Percentiles rank a stretch among this genome's conserved stretches.
These are phyloP conservation scores for Fusarium haematococcum DNA, from an alignment of 2,329 filamentous ascomycete genomes.

Conservation along the genomic window DNA sequence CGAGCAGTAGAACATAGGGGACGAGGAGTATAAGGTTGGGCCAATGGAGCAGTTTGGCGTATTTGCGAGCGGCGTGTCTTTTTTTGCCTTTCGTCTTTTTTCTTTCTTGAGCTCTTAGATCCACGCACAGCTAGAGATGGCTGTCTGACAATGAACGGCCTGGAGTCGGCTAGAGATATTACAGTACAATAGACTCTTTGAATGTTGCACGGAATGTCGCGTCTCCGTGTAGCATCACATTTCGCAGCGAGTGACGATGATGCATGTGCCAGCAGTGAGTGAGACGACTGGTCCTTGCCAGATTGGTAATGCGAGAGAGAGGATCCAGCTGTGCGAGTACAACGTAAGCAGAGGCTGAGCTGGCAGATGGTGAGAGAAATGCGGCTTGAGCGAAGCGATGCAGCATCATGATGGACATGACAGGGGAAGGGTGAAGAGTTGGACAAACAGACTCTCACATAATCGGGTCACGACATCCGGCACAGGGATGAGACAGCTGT, in stretches of 20 bases:
- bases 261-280: not conserved
- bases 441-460: constrained; percentile 18
- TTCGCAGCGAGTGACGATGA: not conserved
- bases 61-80: constrained; percentile 10
- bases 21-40: constrained; percentile 3
- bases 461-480: constrained; percentile 4
- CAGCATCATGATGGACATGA: not conserved
- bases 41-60: constrained; percentile 7
- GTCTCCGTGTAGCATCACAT: not conserved
- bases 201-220: not conserved
- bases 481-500: not conserved
- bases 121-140: not conserved
- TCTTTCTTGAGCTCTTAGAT: constrained; percentile 8
- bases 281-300: not conserved
- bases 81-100: constrained; percentile 5
- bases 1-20: not conserved
- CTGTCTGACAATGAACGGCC: not conserved
- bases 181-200: not conserved
- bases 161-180: not conserved
- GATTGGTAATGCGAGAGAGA: constrained; percentile 3
- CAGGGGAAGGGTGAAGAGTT: not conserved
- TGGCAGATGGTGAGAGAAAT: constrained; percentile 7
- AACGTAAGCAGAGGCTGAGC: constrained; percentile 37
- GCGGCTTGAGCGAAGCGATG: not conserved
- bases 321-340: constrained; percentile 3